Conservation (phyloP, 2,329 filamentous ascomycete genomes). For the Colletotrichum sp. region DNA sequence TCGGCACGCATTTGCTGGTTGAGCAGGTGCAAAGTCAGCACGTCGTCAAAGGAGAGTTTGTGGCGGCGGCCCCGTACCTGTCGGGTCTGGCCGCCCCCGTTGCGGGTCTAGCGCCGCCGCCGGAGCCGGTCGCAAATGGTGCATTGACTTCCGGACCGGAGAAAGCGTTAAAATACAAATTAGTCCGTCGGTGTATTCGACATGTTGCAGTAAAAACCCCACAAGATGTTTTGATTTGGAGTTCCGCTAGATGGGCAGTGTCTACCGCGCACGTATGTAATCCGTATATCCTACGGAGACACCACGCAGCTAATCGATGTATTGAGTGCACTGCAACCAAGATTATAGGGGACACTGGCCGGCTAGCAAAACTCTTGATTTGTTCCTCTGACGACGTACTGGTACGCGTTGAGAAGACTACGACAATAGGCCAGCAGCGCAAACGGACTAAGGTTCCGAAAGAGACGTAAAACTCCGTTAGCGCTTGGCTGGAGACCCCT, state of each 20-base stretch:
- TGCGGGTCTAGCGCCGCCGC: background rate
- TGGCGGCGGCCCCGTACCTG: background rate
- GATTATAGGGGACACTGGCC: no score
- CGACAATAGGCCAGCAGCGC: background rate
- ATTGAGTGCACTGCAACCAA: no score
- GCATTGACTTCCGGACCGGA: background rate
- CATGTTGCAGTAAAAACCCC: background rate
- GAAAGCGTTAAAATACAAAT: rapidly evolving
- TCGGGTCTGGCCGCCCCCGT: background rate
- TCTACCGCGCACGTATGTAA: no score
- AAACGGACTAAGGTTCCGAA: background rate
- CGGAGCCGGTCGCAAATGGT: background rate
- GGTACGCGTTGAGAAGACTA: no score
- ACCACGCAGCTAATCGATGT: no score
- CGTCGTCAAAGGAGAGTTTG: background rate
- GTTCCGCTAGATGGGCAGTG: no score
- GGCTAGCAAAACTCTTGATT: background rate
- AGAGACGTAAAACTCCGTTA: background rate
- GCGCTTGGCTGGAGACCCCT: background rate
- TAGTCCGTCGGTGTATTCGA: rapidly evolving
- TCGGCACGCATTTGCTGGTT: background rate
- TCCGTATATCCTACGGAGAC: no score
- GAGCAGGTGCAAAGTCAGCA: background rate
- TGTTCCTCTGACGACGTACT: background rate
- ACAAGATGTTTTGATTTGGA: no score